Base-by-base conservation (phyloP, 2,329 filamentous ascomycete genomes). In the Neofusicoccum ribis region DNA sequence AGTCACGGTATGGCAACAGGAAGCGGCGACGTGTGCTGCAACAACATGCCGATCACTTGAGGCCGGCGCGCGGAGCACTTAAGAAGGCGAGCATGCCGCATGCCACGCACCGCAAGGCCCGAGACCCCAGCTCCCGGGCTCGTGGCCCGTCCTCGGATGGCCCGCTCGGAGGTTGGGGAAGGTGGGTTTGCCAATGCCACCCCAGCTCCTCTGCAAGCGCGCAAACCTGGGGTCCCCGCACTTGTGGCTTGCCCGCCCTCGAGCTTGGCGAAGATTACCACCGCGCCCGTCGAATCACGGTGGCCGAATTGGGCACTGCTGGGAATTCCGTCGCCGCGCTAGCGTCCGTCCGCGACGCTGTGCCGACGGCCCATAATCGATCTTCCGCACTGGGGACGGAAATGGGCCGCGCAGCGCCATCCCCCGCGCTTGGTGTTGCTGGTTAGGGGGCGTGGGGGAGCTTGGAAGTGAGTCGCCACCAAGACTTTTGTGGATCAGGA, bases 211-310 rank as follows among this genome's bases (percentile, higher is more conserved):
- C 20, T 20, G 39, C 15, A 31, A 31, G 47, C 15, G 17, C 8
- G 39, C 54, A 47, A 60, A 60, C n/a, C 27, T 37, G 56, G 56
- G 43, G 56, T 60, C 56, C 56, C 56, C 56, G 56, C 56, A 60
- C 39, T 46, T 44, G 41, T 59, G 54, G 54, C 41, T 59, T 43
- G 41, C n/a, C 27, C 8, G 15, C 41, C n/a, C 15, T 46, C 27
- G 54, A 36, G 56, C 43, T 46, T 46, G 56, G 41, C 41, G 20
- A 7, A 11, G 34, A 20, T 15, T 11, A 23, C 17, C 23, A 34
- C 31, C 2, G 6, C 27, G 34, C 8, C 54, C 8, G 41, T 36
- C 54, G 27, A 60, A 49, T 60, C 56, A 47, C 31, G 7, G 3
- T 20, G n/a, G n/a, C 3, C n/a, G 6, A n/a, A n/a, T n/a, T 39